These are phyloP conservation scores for Plectosphaerella cucumerina DNA, from an alignment of 2,329 filamentous ascomycete genomes.

Conservation along the genomic window DNA sequence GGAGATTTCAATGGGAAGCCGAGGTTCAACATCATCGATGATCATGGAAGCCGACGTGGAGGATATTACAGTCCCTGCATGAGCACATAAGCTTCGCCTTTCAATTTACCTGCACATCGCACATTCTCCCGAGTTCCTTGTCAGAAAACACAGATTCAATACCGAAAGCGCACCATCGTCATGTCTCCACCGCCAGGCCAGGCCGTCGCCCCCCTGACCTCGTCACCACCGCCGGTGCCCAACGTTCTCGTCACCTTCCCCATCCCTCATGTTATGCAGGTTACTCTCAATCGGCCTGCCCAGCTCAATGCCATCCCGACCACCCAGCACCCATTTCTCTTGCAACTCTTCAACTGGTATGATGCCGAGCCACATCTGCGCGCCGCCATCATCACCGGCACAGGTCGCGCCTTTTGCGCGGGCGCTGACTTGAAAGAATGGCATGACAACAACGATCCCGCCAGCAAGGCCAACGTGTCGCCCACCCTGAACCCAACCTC, in stretches of 20 bases:
- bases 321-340: constrained; percentile 43
- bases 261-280: constrained; percentile 48
- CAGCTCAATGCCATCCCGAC: constrained; percentile 55
- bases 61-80: no score
- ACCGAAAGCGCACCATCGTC: no score
- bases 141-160: no score
- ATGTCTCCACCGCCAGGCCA: not conserved
- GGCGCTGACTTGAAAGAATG: constrained; percentile 67
- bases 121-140: no score
- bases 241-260: constrained; percentile 46
- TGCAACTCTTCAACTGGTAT: constrained; percentile 47
- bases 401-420: constrained; percentile 62
- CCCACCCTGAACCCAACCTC: constrained; percentile 1
- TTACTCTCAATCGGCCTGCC: constrained; percentile 55
- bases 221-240: constrained; percentile 31
- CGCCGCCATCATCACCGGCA: constrained; percentile 60
- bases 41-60: no score
- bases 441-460: constrained; percentile 35
- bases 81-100: no score
- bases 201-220: not conserved
- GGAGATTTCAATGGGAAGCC: no score
- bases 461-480: constrained; percentile 1
- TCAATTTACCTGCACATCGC: no score
- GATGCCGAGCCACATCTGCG: constrained; percentile 57
- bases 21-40: no score